Evolutionary conservation across 108 stramenopile genomes (phyloP).

Genomic region (Cyclotella baltica): DNA sequence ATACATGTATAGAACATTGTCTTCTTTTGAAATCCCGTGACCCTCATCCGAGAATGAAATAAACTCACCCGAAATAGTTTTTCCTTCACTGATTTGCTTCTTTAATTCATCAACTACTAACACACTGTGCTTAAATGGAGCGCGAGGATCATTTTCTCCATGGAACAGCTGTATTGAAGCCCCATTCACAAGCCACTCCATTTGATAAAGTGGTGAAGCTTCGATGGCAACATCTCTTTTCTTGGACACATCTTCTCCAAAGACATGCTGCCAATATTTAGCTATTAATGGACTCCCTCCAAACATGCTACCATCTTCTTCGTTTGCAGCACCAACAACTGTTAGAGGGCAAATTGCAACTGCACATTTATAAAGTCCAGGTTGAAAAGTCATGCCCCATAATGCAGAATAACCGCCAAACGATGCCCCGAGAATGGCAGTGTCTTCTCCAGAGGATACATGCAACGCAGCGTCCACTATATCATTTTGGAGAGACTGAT

Average conservation of each 20-base stretch:
- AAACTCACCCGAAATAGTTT: slow-evolving; percentile 25
- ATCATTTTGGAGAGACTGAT: slow-evolving; percentile 21
- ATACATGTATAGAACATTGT: slow-evolving; percentile 19
- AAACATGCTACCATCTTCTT: slow-evolving; percentile 9
- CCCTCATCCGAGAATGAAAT: slow-evolving; percentile 33
- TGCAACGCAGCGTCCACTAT: slow-evolving; percentile 16
- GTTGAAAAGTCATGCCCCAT: slow-evolving; percentile 17
- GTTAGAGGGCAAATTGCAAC: slow-evolving; percentile 26
- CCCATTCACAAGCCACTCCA: slow-evolving; percentile 5
- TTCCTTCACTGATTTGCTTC: slow-evolving; percentile 5
- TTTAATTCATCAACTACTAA: slow-evolving; percentile 7
- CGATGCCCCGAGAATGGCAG: slow-evolving; percentile 20
- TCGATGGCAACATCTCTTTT: slow-evolving; percentile 15
- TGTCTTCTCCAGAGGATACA: not conserved
- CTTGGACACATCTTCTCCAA: slow-evolving; percentile 16
- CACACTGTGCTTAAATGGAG: slow-evolving; percentile 24
- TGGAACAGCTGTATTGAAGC: slow-evolving; percentile 24
- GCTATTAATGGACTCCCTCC: slow-evolving; percentile 28
- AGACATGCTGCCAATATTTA: slow-evolving; percentile 24
- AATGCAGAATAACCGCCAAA: slow-evolving; percentile 39
- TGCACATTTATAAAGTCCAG: slow-evolving; percentile 25
- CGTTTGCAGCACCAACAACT: slow-evolving; percentile 27
- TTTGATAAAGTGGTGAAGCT: slow-evolving; percentile 25
- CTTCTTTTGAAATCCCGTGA: slow-evolving; percentile 29
- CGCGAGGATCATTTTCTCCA: slow-evolving; percentile 29